Conservation (phyloP, 176 grass and related monocot species). For the Oryza officinalis region DNA sequence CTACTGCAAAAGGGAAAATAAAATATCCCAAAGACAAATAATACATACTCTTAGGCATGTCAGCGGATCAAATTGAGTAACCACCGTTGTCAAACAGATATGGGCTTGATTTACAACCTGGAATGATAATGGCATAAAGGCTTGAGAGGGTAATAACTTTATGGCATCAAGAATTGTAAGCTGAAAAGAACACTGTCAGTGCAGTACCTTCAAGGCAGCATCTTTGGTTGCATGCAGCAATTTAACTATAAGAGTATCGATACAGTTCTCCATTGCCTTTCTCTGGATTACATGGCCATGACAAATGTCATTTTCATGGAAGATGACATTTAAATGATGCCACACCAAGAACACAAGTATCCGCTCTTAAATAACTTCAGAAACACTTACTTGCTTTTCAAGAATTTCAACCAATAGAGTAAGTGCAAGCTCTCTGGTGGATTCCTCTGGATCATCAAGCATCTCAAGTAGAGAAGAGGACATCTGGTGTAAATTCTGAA, state of each 20-base stretch:
- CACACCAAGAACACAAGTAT: constrained; percentile 21
- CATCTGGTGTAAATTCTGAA: constrained; percentile 75
- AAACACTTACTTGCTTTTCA: constrained; percentile 65
- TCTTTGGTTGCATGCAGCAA: constrained; percentile 84
- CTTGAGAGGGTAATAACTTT: constrained; percentile 11
- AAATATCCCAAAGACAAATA: not conserved
- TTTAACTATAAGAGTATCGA: constrained; percentile 76
- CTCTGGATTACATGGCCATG: constrained; percentile 45
- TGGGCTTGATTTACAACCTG: constrained; percentile 94
- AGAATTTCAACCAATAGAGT: constrained; percentile 78
- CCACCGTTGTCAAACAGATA: constrained; percentile 64
- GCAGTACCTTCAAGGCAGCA: constrained; percentile 65
- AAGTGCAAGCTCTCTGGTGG: constrained; percentile 72
- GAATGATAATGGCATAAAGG: constrained; percentile 39
- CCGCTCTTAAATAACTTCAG: not conserved
- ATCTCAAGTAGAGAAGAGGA: constrained; percentile 73
- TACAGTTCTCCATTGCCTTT: constrained; percentile 66
- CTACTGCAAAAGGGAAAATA: not conserved
- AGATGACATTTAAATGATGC: constrained; percentile 24
- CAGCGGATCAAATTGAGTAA: constrained; percentile 78
- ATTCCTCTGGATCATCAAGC: constrained; percentile 67
- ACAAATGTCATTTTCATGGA: constrained; percentile 40
- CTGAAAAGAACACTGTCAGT: not conserved
- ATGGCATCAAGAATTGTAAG: constrained; percentile 21
- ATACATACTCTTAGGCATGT: constrained; percentile 64